phyloP scores from a whole-genome alignment of 2,329 filamentous ascomycete species.

The Xylariaceae sp. region DNA sequence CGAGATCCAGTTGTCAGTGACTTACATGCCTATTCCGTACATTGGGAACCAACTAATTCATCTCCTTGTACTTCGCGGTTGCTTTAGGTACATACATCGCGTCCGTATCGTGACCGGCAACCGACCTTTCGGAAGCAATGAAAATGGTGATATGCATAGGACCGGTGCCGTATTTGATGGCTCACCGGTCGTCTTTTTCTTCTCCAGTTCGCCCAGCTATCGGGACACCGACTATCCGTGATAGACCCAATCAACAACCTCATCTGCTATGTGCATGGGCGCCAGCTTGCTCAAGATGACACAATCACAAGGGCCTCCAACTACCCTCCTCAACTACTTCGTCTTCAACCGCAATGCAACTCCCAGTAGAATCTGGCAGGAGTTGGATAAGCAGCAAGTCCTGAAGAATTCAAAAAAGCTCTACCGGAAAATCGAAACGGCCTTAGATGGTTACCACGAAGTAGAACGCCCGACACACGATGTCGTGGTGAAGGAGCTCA shows the following conservation, averaged over 20 bases:
- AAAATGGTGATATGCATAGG: not conserved
- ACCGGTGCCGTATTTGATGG: not conserved
- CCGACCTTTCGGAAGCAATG: not conserved
- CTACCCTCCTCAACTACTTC: not conserved
- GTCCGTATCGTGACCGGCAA: not conserved
- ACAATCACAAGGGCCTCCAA: not conserved
- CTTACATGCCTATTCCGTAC: too few relatives aligned
- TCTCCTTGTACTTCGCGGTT: not conserved
- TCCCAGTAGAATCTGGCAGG: not conserved
- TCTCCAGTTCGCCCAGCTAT: not conserved
- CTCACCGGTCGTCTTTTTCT: not conserved
- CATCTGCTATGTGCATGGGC: not conserved
- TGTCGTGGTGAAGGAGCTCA: not conserved
- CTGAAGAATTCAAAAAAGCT: not conserved
- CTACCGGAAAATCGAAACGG: not conserved
- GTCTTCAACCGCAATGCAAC: not conserved
- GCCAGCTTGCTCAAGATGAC: not conserved
- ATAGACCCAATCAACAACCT: not conserved
- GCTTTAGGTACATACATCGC: not conserved
- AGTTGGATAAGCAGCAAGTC: not conserved
- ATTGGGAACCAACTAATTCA: not conserved
- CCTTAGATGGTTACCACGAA: not conserved
- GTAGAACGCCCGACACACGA: not conserved
- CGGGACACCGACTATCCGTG: not conserved
- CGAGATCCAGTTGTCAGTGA: not conserved